Conservation (phyloP, 2,329 filamentous ascomycete genomes). For the Dothideomycetes sp. region DNA sequence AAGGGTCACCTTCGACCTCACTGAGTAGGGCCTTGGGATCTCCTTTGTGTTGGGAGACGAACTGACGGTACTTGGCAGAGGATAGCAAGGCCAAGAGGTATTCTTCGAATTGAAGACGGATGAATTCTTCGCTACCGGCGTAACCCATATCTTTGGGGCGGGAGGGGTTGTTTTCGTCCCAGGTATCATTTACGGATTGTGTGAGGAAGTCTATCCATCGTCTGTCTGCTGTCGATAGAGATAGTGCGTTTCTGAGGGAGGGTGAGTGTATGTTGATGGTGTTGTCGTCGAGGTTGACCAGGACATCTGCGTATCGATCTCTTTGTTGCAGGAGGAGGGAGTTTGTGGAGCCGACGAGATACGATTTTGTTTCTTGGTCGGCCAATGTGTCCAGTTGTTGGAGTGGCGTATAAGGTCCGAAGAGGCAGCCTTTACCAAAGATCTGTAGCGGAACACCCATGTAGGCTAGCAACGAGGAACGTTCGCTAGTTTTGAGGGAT, state of each 20-base stretch:
- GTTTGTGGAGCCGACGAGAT: constrained; percentile 95
- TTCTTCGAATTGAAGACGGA: constrained; percentile 92
- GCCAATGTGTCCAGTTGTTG: constrained; percentile 92
- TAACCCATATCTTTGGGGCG: constrained; percentile 93
- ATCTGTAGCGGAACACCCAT: constrained; percentile 93
- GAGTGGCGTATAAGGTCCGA: constrained; percentile 91
- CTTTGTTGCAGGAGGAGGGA: constrained; percentile 87
- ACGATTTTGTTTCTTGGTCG: constrained; percentile 90
- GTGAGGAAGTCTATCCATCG: constrained; percentile 96
- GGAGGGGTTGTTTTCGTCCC: constrained; percentile 84
- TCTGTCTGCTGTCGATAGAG: constrained; percentile 76
- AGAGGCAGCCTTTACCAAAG: constrained; percentile 91
- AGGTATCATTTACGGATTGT: constrained; percentile 88
- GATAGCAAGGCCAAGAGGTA: constrained; percentile 85
- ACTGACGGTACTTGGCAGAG: constrained; percentile 73
- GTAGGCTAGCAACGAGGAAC: constrained; percentile 78
- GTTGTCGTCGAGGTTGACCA: constrained; percentile 90
- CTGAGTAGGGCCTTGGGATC: constrained; percentile 53
- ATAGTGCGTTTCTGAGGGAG: constrained; percentile 64
- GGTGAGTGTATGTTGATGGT: constrained; percentile 75
- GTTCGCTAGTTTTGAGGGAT: constrained; percentile 82
- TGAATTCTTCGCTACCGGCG: constrained; percentile 92
- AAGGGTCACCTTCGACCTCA: constrained; percentile 69
- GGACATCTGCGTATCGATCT: constrained; percentile 89
- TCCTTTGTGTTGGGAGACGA: constrained; percentile 35